phyloP scores from a whole-genome alignment of 257 asterid genomes.

The Agastache rugosa region DNA sequence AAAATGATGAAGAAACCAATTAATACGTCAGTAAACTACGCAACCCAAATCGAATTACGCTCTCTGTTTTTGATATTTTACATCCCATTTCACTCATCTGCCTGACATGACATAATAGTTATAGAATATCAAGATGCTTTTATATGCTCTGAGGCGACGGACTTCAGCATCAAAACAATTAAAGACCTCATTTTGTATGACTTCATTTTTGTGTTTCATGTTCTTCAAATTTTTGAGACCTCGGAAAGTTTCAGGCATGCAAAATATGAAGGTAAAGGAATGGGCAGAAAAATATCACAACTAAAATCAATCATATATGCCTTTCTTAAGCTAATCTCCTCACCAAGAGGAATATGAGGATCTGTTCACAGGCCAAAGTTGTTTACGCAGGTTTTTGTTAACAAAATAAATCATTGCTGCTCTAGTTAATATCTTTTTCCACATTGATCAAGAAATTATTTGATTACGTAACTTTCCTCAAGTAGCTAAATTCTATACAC shows the following conservation, averaged over 20 bases:
- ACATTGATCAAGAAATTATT: too few species aligned
- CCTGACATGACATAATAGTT: background rate
- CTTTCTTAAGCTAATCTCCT: background rate
- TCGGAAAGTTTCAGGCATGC: background rate
- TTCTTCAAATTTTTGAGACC: too few species aligned
- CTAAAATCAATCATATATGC: slow-evolving; percentile 5
- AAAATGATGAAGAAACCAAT: background rate
- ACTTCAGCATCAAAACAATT: too few species aligned
- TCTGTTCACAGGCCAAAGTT: background rate
- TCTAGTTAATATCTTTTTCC: too few species aligned
- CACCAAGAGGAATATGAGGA: background rate
- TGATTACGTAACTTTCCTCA: too few species aligned
- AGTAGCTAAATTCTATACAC: too few species aligned
- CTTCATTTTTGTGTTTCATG: background rate
- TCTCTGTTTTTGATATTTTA: too few species aligned
- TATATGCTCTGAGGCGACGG: too few species aligned
- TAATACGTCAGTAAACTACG: background rate
- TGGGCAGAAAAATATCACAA: background rate
- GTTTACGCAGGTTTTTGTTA: background rate
- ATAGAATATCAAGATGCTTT: too few species aligned
- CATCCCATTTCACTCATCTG: too few species aligned
- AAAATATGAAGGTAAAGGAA: background rate
- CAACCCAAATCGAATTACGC: background rate
- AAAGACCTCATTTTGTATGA: background rate
- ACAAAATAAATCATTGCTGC: background rate